These are phyloP conservation scores for Dalbergia oliveri DNA, from an alignment of 306 rosid genomes.

Conservation along the genomic window DNA sequence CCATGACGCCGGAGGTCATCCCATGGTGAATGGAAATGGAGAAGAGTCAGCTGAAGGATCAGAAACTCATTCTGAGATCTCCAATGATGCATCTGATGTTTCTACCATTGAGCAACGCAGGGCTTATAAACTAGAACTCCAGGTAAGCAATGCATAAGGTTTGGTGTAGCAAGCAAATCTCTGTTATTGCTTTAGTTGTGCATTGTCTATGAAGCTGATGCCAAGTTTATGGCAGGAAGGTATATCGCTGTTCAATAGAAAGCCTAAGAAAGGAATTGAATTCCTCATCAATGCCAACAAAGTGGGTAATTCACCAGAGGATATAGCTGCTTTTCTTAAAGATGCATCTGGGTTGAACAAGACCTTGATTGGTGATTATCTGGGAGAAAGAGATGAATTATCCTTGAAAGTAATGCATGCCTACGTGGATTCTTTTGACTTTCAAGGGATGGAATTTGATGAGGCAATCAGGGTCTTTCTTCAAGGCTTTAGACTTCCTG, in stretches of 20 bases:
- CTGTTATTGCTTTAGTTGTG: conserved; percentile 39
- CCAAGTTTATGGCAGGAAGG: conserved; percentile 96
- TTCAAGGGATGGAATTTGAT: conserved; percentile 93
- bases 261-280: conserved; percentile 98
- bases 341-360: conserved; percentile 97
- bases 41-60: conserved; percentile 88
- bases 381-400: conserved; percentile 96
- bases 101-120: conserved; percentile 91
- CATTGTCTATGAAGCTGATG: conserved; percentile 58
- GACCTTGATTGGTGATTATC: conserved; percentile 95
- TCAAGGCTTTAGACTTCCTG: conserved; percentile 97
- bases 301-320: conserved; percentile 96
- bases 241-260: conserved; percentile 96
- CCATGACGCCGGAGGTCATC: conserved; percentile 69
- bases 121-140: conserved; percentile 99
- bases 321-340: conserved; percentile 91
- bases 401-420: conserved; percentile 97
- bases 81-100: conserved; percentile 84
- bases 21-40: conserved; percentile 77
- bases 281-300: conserved; percentile 95
- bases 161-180: conserved; percentile 46
- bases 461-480: conserved; percentile 95
- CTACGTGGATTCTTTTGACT: conserved; percentile 95
- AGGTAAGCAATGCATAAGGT: conserved; percentile 60
- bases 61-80: conserved; percentile 84